Evolutionary conservation across 148 eudicot genomes (phyloP), one percentile per base, ranked within the genome.

Genomic region (Diospyros kaki): DNA sequence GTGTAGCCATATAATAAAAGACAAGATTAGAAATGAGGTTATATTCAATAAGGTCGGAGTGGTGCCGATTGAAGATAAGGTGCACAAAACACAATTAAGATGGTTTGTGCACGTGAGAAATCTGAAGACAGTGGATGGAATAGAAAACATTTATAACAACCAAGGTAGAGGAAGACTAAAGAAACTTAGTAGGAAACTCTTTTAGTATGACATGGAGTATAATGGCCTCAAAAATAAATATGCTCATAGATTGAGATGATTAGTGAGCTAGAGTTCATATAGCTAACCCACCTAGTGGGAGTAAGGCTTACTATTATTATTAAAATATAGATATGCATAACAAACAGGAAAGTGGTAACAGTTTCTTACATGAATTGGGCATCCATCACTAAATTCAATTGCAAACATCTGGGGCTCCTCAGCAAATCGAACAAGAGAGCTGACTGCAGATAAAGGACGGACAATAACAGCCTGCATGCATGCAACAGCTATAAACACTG

Each of bases 341-440:
- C 15, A 12, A 61, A 72, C 43, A 13, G 4, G 55, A 9, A 69
- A 75, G 48, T 14, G 73, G 76, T 28, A 17, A 75, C 9, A 66
- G 58, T 69, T 17, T 14, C 91, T 86, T 73, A 94, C 98, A 78
- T 92, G 98, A 79, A 92, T 85, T 11, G 96, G 98, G 73, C 97
- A 92, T 72, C 98, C 98, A 81, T 94, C 98, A 80, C 84, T 94
- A 74, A 89, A 94, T 83, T 94, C 98, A 81, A 92, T 80, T 55
- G 97, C 98, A 85, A 94, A 94, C 96, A 94, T 92, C 79, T 94
- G 98, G 50, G 98, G 98, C 87, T 94, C 98, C 86, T 94, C 98
- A 39, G 94, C 93, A 82, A 89, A 94, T 67, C 98, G 93, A 79
- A 94, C 97, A 79, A 94, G 97, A 69, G 91, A 81, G 76, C 92